Conservation (phyloP, 768 basidiomycete genomes). For the Termitomyces sp. region DNA sequence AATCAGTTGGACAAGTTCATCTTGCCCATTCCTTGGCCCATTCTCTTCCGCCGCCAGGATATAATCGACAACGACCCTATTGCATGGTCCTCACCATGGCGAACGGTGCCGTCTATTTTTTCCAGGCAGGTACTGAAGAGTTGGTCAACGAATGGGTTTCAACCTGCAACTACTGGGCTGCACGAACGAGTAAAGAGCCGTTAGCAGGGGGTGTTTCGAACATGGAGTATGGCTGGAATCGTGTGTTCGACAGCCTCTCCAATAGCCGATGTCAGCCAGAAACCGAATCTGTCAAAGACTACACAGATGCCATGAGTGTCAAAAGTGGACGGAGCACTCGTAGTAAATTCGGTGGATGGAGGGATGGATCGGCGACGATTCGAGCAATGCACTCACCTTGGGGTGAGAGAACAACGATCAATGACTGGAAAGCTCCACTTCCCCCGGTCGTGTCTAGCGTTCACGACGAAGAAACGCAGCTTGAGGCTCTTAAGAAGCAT, state of each 20-base stretch:
- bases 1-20: conserved; percentile 72
- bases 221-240: conserved; percentile 99
- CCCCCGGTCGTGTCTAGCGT: conserved; percentile 78
- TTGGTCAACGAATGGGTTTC: conserved; percentile 99
- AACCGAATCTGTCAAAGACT: conserved; percentile 44
- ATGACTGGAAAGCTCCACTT: conserved; percentile 92
- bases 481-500: conserved; percentile 86
- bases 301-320: conserved; percentile 64
- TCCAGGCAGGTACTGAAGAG: conserved; percentile 98
- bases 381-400: conserved; percentile 67
- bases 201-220: conserved; percentile 95
- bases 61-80: conserved; percentile 84
- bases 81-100: conserved; percentile 93
- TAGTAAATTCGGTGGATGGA: conserved; percentile 66
- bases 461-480: conserved; percentile 89
- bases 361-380: conserved; percentile 60
- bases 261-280: conserved; percentile 56
- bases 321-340: conserved; percentile 71
- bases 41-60: conserved; percentile 85
- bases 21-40: conserved; percentile 88
- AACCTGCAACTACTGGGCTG: conserved; percentile 99
- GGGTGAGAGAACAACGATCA: conserved; percentile 71
- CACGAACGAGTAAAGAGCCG: conserved; percentile 91
- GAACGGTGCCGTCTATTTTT: conserved; percentile 91
- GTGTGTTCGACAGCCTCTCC: conserved; percentile 50